Conservation (phyloP, 192 early-diverging fungal genomes). For the Haplosporangium gracile region DNA sequence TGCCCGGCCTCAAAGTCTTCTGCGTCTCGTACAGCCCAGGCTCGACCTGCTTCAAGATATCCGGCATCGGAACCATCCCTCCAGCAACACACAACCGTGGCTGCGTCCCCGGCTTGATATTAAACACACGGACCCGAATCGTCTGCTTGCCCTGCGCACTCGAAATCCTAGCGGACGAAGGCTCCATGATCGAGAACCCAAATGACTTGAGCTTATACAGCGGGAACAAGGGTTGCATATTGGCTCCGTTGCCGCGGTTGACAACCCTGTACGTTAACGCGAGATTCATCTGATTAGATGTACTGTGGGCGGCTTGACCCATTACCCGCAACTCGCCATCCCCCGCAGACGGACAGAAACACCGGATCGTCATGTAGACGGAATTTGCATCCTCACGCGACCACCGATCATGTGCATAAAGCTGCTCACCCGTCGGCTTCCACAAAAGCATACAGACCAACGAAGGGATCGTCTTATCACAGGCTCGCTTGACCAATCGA, state of each 20-base stretch:
- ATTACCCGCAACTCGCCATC: constrained; percentile 3
- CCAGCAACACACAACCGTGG: background rate
- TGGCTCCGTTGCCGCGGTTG: constrained; percentile 29
- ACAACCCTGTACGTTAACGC: constrained; percentile 26
- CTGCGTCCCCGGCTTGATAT: background rate
- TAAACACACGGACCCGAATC: constrained; percentile 21
- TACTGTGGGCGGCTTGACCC: background rate
- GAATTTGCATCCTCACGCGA: constrained; percentile 26
- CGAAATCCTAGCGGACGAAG: constrained; percentile 14
- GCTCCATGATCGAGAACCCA: constrained; percentile 30
- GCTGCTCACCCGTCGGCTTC: background rate
- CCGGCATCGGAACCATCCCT: background rate
- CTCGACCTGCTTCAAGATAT: constrained; percentile 17
- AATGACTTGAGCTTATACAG: background rate
- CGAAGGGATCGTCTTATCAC: background rate
- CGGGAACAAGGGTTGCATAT: constrained; percentile 20
- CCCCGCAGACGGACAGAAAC: constrained; percentile 30
- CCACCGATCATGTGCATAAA: constrained; percentile 5
- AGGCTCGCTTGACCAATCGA: constrained; percentile 14
- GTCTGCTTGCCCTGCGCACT: constrained; percentile 11
- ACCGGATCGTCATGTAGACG: constrained; percentile 16
- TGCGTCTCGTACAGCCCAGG: constrained; percentile 19
- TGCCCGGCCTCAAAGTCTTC: constrained; percentile 7
- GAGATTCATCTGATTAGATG: too few species aligned
- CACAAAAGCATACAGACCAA: constrained; percentile 6